These are phyloP conservation scores for Trichosporon faecale DNA, from an alignment of 1,284 basidiomycete species.

Conservation along the genomic window DNA sequence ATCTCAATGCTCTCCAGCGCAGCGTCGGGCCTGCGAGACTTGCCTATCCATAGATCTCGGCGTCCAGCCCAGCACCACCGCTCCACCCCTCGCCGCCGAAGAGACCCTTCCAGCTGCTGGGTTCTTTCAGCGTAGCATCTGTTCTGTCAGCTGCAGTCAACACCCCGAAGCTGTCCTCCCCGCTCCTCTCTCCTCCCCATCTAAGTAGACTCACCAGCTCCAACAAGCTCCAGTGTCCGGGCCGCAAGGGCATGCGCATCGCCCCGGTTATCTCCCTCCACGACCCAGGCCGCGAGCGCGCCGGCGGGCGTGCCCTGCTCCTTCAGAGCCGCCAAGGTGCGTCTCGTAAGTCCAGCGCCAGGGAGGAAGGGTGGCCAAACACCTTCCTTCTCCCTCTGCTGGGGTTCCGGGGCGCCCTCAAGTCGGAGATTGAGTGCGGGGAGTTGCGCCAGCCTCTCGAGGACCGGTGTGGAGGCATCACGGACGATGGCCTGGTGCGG, in stretches of 20 bases:
- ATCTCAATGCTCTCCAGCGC: too few relatives aligned
- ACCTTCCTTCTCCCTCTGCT: constrained; percentile 38
- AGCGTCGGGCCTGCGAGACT: too few relatives aligned
- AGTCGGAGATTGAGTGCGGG: constrained; percentile 49
- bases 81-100: constrained; percentile 50
- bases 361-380: constrained; percentile 57
- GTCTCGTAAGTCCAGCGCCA: constrained; percentile 67
- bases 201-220: constrained; percentile 36
- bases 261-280: constrained; percentile 72
- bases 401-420: not conserved
- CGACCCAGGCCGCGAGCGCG: constrained; percentile 57
- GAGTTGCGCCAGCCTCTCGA: constrained; percentile 54
- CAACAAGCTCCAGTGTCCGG: constrained; percentile 57
- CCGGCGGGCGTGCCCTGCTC: constrained; percentile 31
- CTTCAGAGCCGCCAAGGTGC: constrained; percentile 59
- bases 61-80: constrained; percentile 40
- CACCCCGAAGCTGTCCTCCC: too few relatives aligned
- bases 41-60: constrained; percentile 49
- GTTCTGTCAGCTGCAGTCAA: not conserved
- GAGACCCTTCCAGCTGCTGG: constrained; percentile 44
- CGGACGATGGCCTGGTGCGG: constrained; percentile 49
- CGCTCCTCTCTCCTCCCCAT: too few relatives aligned
- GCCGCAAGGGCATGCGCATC: constrained; percentile 66
- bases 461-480: constrained; percentile 53
- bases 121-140: constrained; percentile 34